A percentile compares a stretch with the other conserved stretches of the same genome.
Conservation (phyloP, 1,139 yeast genomes). For the Pichia inconspicua region DNA sequence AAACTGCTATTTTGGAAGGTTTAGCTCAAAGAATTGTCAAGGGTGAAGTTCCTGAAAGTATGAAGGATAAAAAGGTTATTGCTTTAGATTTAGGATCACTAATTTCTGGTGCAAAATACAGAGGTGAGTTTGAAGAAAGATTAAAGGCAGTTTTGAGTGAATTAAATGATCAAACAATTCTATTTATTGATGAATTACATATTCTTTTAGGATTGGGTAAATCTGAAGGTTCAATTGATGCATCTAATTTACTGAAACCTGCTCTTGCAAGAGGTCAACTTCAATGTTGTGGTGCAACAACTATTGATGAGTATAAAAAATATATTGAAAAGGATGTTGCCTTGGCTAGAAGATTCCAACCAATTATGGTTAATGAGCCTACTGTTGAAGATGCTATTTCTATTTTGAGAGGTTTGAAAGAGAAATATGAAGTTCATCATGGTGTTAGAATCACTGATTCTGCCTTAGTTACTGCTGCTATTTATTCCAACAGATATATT, state of each 20-base stretch:
- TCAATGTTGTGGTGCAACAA: conserved; percentile 96
- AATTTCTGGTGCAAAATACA: conserved; percentile 87
- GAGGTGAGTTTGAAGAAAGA: conserved; percentile 94
- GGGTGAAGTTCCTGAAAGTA: conserved; percentile 90
- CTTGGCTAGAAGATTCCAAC: conserved; percentile 89
- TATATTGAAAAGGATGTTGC: conserved; percentile 96
- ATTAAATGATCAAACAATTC: conserved; percentile 70
- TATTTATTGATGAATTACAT: conserved; percentile 91
- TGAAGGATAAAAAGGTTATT: conserved; percentile 76
- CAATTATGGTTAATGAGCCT: conserved; percentile 86
- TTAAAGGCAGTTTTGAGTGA: conserved; percentile 78
- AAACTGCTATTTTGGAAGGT: conserved; percentile 94
- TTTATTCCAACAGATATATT: conserved; percentile 81
- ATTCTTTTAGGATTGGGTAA: conserved; percentile 87
- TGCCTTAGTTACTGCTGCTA: conserved; percentile 91
- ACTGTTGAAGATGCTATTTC: conserved; percentile 86
- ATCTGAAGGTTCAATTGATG: conserved; percentile 94
- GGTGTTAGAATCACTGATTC: conserved; percentile 95
- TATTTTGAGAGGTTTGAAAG: conserved; percentile 86
- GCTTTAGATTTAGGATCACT: conserved; percentile 83
- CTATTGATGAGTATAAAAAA: conserved; percentile 89
- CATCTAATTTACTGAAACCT: conserved; percentile 87
- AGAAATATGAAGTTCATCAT: conserved; percentile 92
- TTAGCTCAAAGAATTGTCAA: conserved; percentile 85
- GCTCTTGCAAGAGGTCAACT: conserved; percentile 89